Evolutionary conservation across 768 basidiomycete genomes (phyloP).

Genomic region (Gloeopeniophorella convolvens): DNA sequence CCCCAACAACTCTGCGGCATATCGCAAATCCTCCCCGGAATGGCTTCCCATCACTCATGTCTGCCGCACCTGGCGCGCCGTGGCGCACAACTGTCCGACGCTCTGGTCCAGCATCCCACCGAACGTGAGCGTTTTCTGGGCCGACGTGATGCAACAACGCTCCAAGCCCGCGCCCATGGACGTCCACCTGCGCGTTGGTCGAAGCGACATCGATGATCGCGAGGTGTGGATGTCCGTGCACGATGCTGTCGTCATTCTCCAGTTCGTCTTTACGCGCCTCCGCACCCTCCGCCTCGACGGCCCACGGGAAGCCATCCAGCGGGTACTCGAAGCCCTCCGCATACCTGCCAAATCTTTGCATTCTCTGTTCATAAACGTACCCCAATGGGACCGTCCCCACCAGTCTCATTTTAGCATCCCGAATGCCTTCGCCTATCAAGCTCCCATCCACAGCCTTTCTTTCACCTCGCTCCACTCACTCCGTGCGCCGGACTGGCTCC

Average conservation of each 20-base stretch:
- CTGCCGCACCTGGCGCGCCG: conserved; percentile 6
- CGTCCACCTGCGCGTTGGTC: conserved; percentile 9
- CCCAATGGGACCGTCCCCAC: conserved; percentile 11
- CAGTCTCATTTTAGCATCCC: too few relatives aligned
- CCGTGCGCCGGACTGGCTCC: conserved; percentile 1
- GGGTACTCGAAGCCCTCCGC: not conserved
- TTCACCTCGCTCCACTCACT: conserved; percentile 2
- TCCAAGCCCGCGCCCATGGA: conserved; percentile 3
- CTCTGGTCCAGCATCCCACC: conserved; percentile 12
- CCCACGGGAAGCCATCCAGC: not conserved
- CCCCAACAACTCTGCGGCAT: not conserved
- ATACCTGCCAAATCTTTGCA: not conserved
- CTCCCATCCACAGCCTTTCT: conserved; percentile 1
- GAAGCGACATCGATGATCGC: conserved; percentile 7
- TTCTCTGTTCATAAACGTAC: not conserved
- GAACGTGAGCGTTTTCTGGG: conserved; percentile 9
- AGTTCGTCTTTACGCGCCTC: not conserved
- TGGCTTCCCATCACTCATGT: conserved; percentile 17
- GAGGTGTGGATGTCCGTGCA: not conserved
- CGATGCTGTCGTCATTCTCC: not conserved
- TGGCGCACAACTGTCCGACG: not conserved
- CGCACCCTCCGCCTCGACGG: conserved; percentile 11
- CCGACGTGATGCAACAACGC: conserved; percentile 3
- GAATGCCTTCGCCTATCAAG: not conserved
- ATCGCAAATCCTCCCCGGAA: conserved; percentile 1